Evolutionary conservation across 352 stramenopile species (phyloP).

Genomic region (Phytophthora cajani): DNA sequence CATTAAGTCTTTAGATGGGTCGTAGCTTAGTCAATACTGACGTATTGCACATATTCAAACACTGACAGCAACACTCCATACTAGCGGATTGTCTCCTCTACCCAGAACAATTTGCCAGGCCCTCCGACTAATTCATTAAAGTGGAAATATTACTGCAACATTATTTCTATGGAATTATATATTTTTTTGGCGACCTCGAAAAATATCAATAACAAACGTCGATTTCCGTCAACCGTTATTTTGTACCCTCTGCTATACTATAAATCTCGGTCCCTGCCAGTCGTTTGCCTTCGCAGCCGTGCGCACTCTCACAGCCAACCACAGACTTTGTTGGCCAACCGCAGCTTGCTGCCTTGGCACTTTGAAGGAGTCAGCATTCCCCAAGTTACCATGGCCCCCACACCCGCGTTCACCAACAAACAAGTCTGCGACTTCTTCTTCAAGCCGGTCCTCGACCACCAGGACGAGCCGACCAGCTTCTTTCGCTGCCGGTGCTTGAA

Average conservation of each 20-base stretch:
- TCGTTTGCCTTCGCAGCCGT: not conserved
- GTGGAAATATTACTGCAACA: slow-evolving; percentile 1
- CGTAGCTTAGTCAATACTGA: no score
- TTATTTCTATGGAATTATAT: not conserved
- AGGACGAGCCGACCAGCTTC: not conserved
- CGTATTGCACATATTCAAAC: no score
- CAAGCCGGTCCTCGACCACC: not conserved
- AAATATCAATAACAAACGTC: not conserved
- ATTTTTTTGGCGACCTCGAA: not conserved
- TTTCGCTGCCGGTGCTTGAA: not conserved
- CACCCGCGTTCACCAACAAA: not conserved
- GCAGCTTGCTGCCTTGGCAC: not conserved
- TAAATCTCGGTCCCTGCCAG: not conserved
- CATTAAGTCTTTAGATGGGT: no score
- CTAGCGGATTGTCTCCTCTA: no score
- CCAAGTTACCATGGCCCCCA: not conserved
- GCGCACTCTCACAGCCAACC: not conserved
- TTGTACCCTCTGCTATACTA: not conserved
- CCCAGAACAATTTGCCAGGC: not conserved
- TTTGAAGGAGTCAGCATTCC: not conserved
- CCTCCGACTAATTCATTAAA: slow-evolving; percentile 9
- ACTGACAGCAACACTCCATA: no score
- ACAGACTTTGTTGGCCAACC: not conserved
- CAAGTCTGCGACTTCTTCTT: not conserved
- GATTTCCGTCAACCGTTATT: slow-evolving; percentile 2